A percentile compares a stretch with the other conserved stretches of the same genome.
phyloP scores from a whole-genome alignment of 225 moss, liverwort and hornwort genomes.

The Ulota crispa region DNA sequence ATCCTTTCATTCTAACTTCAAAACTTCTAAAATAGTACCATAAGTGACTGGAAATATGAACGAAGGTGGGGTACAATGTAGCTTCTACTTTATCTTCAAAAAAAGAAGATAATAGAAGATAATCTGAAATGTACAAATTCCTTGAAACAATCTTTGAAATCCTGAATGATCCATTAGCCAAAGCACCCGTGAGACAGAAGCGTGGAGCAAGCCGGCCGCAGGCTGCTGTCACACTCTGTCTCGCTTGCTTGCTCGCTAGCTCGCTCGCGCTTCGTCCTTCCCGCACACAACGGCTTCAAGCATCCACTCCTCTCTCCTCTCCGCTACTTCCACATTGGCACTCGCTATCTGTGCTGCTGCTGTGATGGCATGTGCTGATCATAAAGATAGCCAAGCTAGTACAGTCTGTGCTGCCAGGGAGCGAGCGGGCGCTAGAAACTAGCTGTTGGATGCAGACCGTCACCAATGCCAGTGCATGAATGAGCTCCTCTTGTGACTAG shows the following conservation, averaged over 20 bases:
- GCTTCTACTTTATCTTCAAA: too few species aligned
- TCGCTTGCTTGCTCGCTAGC: not conserved
- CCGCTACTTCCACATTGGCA: not conserved
- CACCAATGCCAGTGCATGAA: not conserved
- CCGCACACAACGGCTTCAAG: not conserved
- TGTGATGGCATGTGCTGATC: not conserved
- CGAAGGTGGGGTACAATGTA: too few species aligned
- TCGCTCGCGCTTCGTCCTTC: not conserved
- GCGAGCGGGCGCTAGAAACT: not conserved
- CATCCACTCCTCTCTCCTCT: not conserved
- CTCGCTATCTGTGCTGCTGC: not conserved
- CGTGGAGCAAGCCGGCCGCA: not conserved
- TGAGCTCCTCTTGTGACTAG: not conserved
- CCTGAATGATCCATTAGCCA: too few species aligned
- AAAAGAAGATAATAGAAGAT: too few species aligned
- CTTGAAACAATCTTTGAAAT: too few species aligned
- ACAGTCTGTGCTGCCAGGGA: conserved; percentile 1
- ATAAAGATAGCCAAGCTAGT: not conserved
- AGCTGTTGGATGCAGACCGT: not conserved
- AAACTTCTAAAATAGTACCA: too few species aligned
- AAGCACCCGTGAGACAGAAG: not conserved
- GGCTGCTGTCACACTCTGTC: not conserved
- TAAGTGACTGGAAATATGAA: too few species aligned
- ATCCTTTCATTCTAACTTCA: too few species aligned
- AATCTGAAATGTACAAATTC: too few species aligned